Evolutionary conservation across 441 rosid genomes (phyloP).

Genomic region (Pelargonium citronellum): DNA sequence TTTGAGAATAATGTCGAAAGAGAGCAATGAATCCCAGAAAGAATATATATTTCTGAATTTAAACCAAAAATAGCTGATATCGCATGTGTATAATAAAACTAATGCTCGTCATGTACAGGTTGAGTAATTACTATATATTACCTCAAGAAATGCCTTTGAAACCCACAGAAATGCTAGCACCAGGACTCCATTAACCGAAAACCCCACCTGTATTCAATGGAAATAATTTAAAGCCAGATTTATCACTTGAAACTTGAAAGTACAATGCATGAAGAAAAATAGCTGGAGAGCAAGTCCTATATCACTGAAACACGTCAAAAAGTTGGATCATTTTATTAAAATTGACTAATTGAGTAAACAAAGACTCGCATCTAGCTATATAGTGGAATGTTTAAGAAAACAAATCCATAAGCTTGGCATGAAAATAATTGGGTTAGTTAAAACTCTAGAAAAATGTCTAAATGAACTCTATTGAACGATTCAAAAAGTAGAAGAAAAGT

Average conservation of each 20-base stretch:
- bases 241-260: background rate
- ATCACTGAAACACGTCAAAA: background rate
- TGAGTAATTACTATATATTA: conserved; percentile 12
- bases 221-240: background rate
- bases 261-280: background rate
- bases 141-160: conserved; percentile 89
- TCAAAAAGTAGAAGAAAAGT: too few species aligned
- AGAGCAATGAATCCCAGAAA: too few species aligned
- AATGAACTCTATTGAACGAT: too few species aligned
- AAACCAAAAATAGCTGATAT: background rate
- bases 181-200: conserved; percentile 76
- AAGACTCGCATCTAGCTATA: background rate
- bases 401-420: background rate
- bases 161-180: conserved; percentile 77
- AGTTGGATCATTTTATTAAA: background rate
- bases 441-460: too few species aligned
- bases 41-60: too few species aligned
- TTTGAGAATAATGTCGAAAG: too few species aligned
- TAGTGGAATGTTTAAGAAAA: background rate
- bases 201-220: conserved; percentile 48
- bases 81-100: background rate
- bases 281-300: conserved; percentile 1
- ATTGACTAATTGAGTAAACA: background rate
- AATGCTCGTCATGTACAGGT: background rate
- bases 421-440: too few species aligned